Base-by-base conservation (phyloP, 495 filamentous ascomycete genomes). In the Platismatia glauca region DNA sequence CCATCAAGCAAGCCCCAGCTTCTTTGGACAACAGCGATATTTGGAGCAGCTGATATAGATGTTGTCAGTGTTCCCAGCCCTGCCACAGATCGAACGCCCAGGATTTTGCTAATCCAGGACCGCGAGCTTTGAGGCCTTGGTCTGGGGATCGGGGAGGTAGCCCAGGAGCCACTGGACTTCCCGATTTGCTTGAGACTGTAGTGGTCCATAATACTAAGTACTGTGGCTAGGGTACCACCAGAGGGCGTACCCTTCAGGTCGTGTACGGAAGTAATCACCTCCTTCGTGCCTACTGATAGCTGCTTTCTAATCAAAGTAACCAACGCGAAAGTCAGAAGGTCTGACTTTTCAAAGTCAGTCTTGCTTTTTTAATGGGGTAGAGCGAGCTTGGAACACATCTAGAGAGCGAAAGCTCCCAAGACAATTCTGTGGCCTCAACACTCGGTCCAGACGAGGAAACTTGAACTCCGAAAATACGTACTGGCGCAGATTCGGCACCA, bases 401-500 rank as follows among this genome's bases (percentile, higher is more conserved):
- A n/a, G n/a, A n/a, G n/a, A n/a, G n/a, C n/a, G n/a, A n/a, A n/a
- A n/a, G n/a, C n/a, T n/a, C n/a, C n/a, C n/a, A n/a, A n/a, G n/a
- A n/a, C n/a, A n/a, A n/a, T n/a, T n/a, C n/a, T n/a, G n/a, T n/a
- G n/a, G n/a, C n/a, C n/a, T n/a, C n/a, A n/a, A n/a, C n/a, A n/a
- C n/a, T n/a, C n/a, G n/a, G n/a, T n/a, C n/a, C n/a, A n/a, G n/a
- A n/a, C n/a, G n/a, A n/a, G n/a, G n/a, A n/a, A n/a, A n/a, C n/a
- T n/a, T n/a, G n/a, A n/a, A n/a, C n/a, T n/a, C n/a, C n/a, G n/a
- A n/a, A n/a, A n/a, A n/a, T n/a, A n/a, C n/a, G n/a, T n/a, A n/a
- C n/a, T 0, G 90, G 90, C 1, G 86, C 90, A 43, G 89, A 92
- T 70, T 98, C 94, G 55, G 97, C 75, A 18, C 89, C 94, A 67